These are phyloP conservation scores for Corynespora cassiicola DNA, from an alignment of 2,329 filamentous ascomycete species.

Conservation along the genomic window DNA sequence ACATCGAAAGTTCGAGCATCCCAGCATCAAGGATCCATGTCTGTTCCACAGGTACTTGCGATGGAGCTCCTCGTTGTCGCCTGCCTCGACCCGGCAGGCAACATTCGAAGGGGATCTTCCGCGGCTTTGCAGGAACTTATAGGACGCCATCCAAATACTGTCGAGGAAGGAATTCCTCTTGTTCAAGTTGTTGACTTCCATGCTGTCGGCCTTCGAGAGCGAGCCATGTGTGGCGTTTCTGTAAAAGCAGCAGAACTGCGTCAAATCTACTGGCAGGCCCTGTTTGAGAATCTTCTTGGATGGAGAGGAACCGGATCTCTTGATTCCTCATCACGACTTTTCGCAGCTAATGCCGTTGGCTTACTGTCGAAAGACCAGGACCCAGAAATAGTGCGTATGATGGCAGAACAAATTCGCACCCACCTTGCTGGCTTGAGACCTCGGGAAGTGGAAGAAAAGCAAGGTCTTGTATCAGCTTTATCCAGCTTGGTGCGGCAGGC, in stretches of 20 bases:
- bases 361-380: conserved; percentile 53
- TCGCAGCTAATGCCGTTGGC: conserved; percentile 75
- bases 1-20: conserved; percentile 50
- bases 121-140: conserved; percentile 94
- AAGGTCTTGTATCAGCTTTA: conserved; percentile 69
- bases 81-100: conserved; percentile 87
- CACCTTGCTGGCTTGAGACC: conserved; percentile 56
- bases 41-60: conserved; percentile 77
- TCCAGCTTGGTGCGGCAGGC: conserved; percentile 27
- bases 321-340: conserved; percentile 75
- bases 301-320: conserved; percentile 90
- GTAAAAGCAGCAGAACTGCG: conserved; percentile 71
- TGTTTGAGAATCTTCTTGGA: conserved; percentile 74
- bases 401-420: conserved; percentile 48
- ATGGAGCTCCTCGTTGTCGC: conserved; percentile 82
- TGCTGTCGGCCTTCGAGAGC: conserved; percentile 83
- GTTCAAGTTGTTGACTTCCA: conserved; percentile 95
- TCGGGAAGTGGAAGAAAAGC: conserved; percentile 72
- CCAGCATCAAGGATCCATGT: conserved; percentile 46
- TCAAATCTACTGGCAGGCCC: conserved; percentile 67
- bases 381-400: conserved; percentile 45
- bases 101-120: conserved; percentile 90
- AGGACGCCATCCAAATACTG: conserved; percentile 86
- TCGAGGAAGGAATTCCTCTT: conserved; percentile 80
- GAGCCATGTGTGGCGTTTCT: conserved; percentile 81